phyloP scores from a whole-genome alignment of 1,284 basidiomycete species.

The Ustilago loliicola region DNA sequence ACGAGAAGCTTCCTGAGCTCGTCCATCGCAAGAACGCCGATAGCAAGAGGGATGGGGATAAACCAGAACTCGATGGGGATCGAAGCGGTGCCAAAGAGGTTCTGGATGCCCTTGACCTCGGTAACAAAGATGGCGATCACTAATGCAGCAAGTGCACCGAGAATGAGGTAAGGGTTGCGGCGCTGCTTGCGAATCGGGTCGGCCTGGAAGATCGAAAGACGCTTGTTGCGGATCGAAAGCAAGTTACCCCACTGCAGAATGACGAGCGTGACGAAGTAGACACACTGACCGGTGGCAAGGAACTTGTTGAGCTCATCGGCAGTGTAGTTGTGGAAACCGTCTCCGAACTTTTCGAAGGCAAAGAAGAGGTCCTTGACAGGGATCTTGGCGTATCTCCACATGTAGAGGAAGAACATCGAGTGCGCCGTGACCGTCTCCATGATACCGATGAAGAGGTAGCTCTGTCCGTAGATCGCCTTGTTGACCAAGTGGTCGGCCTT shows the following conservation, averaged over 20 bases:
- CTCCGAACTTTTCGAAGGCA: slow-evolving; percentile 51
- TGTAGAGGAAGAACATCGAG: slow-evolving; percentile 73
- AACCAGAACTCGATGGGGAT: slow-evolving; percentile 75
- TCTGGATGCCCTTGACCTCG: slow-evolving; percentile 55
- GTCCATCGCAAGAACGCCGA: slow-evolving; percentile 70
- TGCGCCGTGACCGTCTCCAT: slow-evolving; percentile 74
- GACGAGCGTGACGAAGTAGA: slow-evolving; percentile 77
- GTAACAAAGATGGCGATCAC: slow-evolving; percentile 59
- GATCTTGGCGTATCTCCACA: slow-evolving; percentile 72
- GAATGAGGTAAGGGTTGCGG: slow-evolving; percentile 54
- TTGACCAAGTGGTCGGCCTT: slow-evolving; percentile 71
- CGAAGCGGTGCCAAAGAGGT: slow-evolving; percentile 38
- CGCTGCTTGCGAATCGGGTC: slow-evolving; percentile 44
- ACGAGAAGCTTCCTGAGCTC: slow-evolving; percentile 66
- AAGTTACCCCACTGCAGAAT: slow-evolving; percentile 77
- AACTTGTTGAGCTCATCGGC: slow-evolving; percentile 69
- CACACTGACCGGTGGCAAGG: slow-evolving; percentile 68
- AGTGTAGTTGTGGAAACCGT: slow-evolving; percentile 74
- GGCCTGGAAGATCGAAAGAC: slow-evolving; percentile 71
- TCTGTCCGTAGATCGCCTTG: slow-evolving; percentile 76
- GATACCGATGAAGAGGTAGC: slow-evolving; percentile 78
- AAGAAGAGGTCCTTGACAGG: slow-evolving; percentile 62
- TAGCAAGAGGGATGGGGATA: slow-evolving; percentile 73
- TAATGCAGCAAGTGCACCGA: slow-evolving; percentile 47
- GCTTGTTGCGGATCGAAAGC: slow-evolving; percentile 73